Conservation (phyloP, 306 rosid species). For the Cucumis hystrix region DNA sequence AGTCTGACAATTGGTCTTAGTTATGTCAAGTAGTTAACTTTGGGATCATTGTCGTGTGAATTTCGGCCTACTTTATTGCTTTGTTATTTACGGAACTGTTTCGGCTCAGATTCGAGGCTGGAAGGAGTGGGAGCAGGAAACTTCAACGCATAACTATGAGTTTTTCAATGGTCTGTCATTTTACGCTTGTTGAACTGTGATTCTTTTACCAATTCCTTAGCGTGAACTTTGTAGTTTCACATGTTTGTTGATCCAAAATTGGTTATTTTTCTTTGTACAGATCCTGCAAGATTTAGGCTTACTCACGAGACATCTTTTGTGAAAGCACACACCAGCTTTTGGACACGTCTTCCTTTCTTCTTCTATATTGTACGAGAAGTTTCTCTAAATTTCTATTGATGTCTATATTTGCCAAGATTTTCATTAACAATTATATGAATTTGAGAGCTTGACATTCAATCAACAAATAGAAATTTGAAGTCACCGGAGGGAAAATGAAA, state of each 20-base stretch:
- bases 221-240: neutral
- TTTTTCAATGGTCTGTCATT: constrained; percentile 54
- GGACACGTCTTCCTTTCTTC: constrained; percentile 57
- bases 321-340: constrained; percentile 62
- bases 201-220: neutral
- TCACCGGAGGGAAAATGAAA: neutral
- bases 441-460: neutral
- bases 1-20: neutral
- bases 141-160: constrained; percentile 59
- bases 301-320: constrained; percentile 87
- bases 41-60: neutral
- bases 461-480: neutral
- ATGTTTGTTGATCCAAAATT: neutral
- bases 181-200: neutral
- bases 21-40: neutral
- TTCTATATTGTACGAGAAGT: constrained; percentile 56
- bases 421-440: neutral
- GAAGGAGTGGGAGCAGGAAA: constrained; percentile 91
- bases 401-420: neutral
- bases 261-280: constrained; percentile 19
- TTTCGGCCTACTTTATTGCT: neutral
- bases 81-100: constrained; percentile 7
- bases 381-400: neutral
- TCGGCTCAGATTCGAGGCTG: constrained; percentile 74
- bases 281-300: constrained; percentile 76